Base-by-base conservation (phyloP, 1,139 yeast species). In the Candida anutae region DNA sequence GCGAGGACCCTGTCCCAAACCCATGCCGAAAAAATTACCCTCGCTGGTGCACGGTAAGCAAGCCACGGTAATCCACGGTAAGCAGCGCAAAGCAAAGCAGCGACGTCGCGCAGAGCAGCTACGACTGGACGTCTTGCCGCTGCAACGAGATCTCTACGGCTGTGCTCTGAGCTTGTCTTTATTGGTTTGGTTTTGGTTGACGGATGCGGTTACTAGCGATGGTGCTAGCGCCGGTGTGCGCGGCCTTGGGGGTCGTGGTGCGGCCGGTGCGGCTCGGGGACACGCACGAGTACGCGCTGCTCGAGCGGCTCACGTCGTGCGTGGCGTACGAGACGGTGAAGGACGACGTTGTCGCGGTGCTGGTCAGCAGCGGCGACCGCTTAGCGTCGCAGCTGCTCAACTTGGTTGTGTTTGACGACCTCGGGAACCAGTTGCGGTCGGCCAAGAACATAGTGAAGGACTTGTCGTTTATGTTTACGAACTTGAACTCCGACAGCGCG, bases 311-410 rank as follows among this genome's bases (percentile, higher is more conserved):
- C 23, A 34, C 41, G 24, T 53, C 60, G 35, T 65, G 72, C 42
- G 37, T 65, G n/a, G 50, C 58, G 23, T 64, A 65, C 38, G 42
- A 46, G n/a, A 58, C 67, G 5, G 49, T 51, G 23, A 43, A 49
- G 21, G 55, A 62, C 35, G 71, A 65, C 30, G 49, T 62, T 15
- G 40, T 64, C 16, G 44, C 61, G 48, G 53, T 62, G 15, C 45
- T 45, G 19, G 40, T 63, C 20, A 38, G 48, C 12, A 34, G 51
- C 25, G 68, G 67, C 16, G 58, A 52, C 20, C 45, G 39, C 15
- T 27, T 53, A 4, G 40, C 50, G 5, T 51, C 62, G n/a, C 72
- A 65, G 34, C 30, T 31, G 16, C 48, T 65, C 32, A 58, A 62
- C 35, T 41, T 65, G 25, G 47, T 49, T 27, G 53, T 65, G 4